phyloP scores from a whole-genome alignment of 495 filamentous ascomycete genomes.

The Chlorociboria aeruginascens region DNA sequence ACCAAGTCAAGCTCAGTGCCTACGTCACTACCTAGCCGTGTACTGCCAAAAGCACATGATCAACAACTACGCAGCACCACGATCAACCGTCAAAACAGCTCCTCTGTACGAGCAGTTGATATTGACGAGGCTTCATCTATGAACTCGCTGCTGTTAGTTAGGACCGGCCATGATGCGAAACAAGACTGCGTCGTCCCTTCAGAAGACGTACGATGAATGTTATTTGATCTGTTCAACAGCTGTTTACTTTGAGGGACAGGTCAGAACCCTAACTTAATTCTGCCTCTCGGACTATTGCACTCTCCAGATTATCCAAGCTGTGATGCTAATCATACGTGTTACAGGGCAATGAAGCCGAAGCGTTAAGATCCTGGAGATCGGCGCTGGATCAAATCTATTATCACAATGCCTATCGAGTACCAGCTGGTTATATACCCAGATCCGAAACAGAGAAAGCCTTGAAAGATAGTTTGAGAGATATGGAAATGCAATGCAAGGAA shows the following conservation, averaged over 20 bases:
- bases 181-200: conserved; percentile 65
- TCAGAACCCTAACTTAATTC: conserved; percentile 22
- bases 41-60: conserved; percentile 2
- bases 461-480: conserved; percentile 63
- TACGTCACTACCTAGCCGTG: conserved; percentile 1
- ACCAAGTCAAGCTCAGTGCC: not conserved
- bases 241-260: conserved; percentile 88
- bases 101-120: not conserved
- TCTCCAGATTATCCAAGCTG: not conserved
- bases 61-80: not conserved
- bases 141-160: not conserved
- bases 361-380: conserved; percentile 80
- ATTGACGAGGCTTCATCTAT: no score
- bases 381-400: conserved; percentile 88
- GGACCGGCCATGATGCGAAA: conserved; percentile 50
- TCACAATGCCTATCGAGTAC: conserved; percentile 65
- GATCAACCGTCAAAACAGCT: not conserved
- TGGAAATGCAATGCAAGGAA: conserved; percentile 92
- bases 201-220: conserved; percentile 96
- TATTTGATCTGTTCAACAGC: conserved; percentile 90
- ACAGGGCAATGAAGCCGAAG: conserved; percentile 86
- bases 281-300: no score
- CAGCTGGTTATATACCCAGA: conserved; percentile 56
- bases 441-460: conserved; percentile 79
- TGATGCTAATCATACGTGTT: not conserved